Base-by-base conservation (phyloP, 495 filamentous ascomycete genomes). In the Xylaria acuta region DNA sequence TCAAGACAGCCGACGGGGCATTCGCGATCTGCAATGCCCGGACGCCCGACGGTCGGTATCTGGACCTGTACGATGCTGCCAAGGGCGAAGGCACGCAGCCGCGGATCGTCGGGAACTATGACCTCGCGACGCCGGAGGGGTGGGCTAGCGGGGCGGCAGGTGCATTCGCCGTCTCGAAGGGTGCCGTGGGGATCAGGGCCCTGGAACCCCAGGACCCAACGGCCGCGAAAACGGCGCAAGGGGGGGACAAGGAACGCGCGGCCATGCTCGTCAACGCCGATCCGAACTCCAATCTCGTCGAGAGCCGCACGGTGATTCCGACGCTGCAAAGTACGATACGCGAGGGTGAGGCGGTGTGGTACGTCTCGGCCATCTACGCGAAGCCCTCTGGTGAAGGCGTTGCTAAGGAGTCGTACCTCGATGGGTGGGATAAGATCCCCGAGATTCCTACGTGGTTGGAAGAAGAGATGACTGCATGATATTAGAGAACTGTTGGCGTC, bases 271-370 rank as follows among this genome's bases (percentile, higher is more conserved):
- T 93, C 41, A 88, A 92, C 63, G 90, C 91, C 1, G 93, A 95
- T 78, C 91, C 92, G 1, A 94, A 95, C 77, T 90, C 90, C 45
- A 94, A 94, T 76, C 79, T 94, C 49, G 86, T 94, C 0, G 88
- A 92, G 80, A 88, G 89, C 43, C 80, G 92, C 64, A 92, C 91
- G 0, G 83, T 92, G 51, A 84, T 94, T 67, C 93, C 92, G 25
- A 92, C 90, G 20, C 75, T 94, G 74, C 85, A 86, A 80, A 79
- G 83, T 51, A 86, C 79, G 41, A 77, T 88, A 30, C 67, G 72
- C n/a, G 77, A 74, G 69, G 87, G 85, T 36, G 79, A 84, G 75
- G 82, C 69, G 36, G 82, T 80, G 43, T 87, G 84, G 85, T 88
- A 85, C 69, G 75, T 88, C 7, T 79, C 82, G 25, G 87, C 77